Percentiles rank a stretch among this genome's conserved stretches.
These are phyloP conservation scores for Penicillium coprophilum DNA, from an alignment of 495 filamentous ascomycete species.

Conservation along the genomic window DNA sequence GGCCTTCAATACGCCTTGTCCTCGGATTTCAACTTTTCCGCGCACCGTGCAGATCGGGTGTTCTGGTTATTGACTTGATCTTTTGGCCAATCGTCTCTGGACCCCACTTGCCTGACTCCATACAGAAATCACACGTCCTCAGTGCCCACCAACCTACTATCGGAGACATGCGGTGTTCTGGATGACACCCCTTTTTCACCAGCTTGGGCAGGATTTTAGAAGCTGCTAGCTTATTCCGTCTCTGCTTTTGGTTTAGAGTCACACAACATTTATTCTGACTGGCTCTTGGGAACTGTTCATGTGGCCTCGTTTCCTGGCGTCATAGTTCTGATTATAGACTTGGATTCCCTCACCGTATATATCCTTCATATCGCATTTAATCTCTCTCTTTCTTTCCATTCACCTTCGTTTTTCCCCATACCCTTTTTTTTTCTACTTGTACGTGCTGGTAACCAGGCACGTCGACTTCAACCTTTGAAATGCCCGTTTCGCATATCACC, in stretches of 20 bases:
- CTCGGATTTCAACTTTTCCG: constrained; percentile 8
- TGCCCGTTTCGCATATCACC: constrained; percentile 60
- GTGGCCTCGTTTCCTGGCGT: constrained; percentile 14
- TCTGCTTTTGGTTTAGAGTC: constrained; percentile 9
- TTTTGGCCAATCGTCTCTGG: constrained; percentile 6
- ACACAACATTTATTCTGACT: constrained; percentile 16
- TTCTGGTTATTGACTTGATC: constrained; percentile 1
- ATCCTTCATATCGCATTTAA: constrained; percentile 9
- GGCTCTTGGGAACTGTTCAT: constrained; percentile 17
- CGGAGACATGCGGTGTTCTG: constrained; percentile 9
- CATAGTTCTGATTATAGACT: constrained; percentile 24
- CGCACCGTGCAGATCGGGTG: constrained; percentile 8
- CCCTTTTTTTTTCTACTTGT: constrained; percentile 13
- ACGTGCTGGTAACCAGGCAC: constrained; percentile 12
- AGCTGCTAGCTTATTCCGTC: constrained; percentile 2
- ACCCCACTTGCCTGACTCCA: constrained; percentile 2
- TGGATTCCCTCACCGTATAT: constrained; percentile 26
- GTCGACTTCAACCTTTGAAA: constrained; percentile 27
- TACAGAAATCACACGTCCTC: constrained; percentile 4
- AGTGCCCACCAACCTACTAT: constrained; percentile 4
- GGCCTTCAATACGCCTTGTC: neutral
- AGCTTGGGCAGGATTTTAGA: constrained; percentile 20
- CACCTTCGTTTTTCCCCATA: constrained; percentile 21
- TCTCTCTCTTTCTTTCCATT: constrained; percentile 32
- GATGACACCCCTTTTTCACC: neutral